Evolutionary conservation across 208 protist genomes (phyloP).

Genomic region (Leptomonas pyrrhocoris): DNA sequence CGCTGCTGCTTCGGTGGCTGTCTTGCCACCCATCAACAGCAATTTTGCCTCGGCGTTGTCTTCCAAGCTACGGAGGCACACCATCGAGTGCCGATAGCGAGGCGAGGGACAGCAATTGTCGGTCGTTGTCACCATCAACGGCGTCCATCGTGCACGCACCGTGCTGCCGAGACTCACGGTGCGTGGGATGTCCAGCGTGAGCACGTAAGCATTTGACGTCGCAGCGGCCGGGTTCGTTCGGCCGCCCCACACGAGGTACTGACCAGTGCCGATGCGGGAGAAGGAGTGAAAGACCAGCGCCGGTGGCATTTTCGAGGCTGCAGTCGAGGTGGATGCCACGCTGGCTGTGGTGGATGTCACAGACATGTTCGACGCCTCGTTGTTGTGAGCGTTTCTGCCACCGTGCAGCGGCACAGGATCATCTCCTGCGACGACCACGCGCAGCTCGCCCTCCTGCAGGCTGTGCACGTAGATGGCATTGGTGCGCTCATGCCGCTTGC

Average conservation of each 20-base stretch:
- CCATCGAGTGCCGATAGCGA: constrained; percentile 30
- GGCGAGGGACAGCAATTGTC: constrained; percentile 4
- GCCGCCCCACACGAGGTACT: constrained; percentile 82
- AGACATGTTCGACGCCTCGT: neutral
- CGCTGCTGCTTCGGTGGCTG: neutral
- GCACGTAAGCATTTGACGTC: constrained; percentile 47
- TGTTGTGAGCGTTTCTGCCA: neutral
- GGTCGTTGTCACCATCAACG: neutral
- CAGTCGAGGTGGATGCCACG: too few species aligned
- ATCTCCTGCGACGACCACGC: constrained; percentile 26
- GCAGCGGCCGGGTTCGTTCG: constrained; percentile 73
- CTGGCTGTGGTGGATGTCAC: neutral
- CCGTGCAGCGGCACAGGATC: neutral
- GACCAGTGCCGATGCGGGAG: constrained; percentile 40
- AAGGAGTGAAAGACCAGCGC: constrained; percentile 80
- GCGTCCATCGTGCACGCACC: constrained; percentile 28
- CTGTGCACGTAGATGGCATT: constrained; percentile 73
- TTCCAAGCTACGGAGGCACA: constrained; percentile 3
- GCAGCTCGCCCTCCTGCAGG: constrained; percentile 69
- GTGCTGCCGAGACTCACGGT: constrained; percentile 23
- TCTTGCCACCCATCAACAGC: constrained; percentile 71
- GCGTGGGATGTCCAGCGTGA: constrained; percentile 42
- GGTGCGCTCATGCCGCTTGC: constrained; percentile 59
- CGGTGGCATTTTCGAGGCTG: constrained; percentile 29
- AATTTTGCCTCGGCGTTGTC: constrained; percentile 25